These are phyloP conservation scores for Kewa caespitosa DNA, from an alignment of 179 eudicot species.

Conservation along the genomic window DNA sequence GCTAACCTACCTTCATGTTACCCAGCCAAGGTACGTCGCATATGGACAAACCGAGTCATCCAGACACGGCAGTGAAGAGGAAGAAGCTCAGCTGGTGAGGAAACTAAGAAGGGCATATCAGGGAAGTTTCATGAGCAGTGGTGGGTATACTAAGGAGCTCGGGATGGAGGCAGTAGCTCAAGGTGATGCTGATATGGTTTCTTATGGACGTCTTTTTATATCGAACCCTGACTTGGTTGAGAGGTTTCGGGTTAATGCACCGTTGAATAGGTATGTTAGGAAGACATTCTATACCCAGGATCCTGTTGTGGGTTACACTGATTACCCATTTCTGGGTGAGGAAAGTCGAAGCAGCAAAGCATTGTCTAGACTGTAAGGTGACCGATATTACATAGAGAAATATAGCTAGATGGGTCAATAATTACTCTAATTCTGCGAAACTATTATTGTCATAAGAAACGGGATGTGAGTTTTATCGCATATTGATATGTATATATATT, in stretches of 20 bases:
- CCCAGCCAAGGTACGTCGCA: constrained; percentile 74
- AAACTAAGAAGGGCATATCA: constrained; percentile 45
- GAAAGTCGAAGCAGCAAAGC: constrained; percentile 12
- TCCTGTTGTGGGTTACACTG: constrained; percentile 78
- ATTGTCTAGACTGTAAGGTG: constrained; percentile 25
- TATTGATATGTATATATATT: too few species aligned
- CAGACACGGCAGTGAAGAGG: constrained; percentile 52
- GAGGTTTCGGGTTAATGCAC: constrained; percentile 58
- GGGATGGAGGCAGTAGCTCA: constrained; percentile 62
- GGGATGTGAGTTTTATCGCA: too few species aligned
- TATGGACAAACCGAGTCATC: constrained; percentile 61
- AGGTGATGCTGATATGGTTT: constrained; percentile 77
- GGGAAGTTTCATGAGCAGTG: constrained; percentile 73
- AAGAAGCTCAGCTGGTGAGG: constrained; percentile 51
- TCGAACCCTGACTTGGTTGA: constrained; percentile 73
- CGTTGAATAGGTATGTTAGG: constrained; percentile 55
- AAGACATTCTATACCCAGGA: constrained; percentile 73
- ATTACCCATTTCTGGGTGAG: constrained; percentile 57
- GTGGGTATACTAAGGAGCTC: constrained; percentile 58
- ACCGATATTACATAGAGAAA: neutral
- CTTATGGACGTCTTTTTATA: constrained; percentile 65
- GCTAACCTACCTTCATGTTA: constrained; percentile 66
- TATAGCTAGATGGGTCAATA: neutral
- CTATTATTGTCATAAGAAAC: too few species aligned
- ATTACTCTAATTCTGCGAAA: neutral